phyloP scores from a whole-genome alignment of 2,329 filamentous ascomycete species.

The Claviceps cyperi region DNA sequence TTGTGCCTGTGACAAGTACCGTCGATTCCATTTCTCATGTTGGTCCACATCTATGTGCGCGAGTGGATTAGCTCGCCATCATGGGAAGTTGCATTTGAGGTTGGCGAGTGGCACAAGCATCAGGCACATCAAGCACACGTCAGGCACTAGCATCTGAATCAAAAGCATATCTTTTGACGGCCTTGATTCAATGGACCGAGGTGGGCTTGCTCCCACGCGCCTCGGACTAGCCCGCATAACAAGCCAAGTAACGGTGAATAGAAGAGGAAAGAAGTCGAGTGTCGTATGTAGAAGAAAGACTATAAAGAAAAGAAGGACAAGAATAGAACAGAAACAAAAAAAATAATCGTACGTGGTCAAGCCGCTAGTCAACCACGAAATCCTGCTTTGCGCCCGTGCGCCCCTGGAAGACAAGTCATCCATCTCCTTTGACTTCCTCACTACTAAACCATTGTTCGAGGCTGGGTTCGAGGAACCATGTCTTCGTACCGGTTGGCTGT shows the following conservation, averaged over 20 bases:
- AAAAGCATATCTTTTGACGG: background rate
- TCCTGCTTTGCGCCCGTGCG: background rate
- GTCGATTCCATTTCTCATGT: too few relatives aligned
- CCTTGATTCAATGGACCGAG: background rate
- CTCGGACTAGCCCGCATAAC: background rate
- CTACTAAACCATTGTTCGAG: conserved; percentile 27
- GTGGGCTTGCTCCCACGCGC: background rate
- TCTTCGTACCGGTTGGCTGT: conserved; percentile 42
- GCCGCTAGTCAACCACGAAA: background rate
- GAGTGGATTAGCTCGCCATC: too few relatives aligned
- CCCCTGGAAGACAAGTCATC: background rate
- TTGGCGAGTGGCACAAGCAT: too few relatives aligned
- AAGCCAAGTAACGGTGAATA: background rate
- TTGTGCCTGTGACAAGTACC: too few relatives aligned
- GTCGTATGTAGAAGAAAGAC: background rate
- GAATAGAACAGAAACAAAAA: background rate
- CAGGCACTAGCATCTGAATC: background rate
- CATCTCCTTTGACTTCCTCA: background rate
- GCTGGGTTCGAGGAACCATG: conserved; percentile 37
- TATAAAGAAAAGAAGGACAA: background rate
- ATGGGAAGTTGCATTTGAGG: too few relatives aligned
- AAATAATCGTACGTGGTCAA: background rate
- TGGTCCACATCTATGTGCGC: too few relatives aligned
- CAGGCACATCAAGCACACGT: too few relatives aligned
- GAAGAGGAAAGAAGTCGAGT: background rate